Conservation (phyloP, 2,329 filamentous ascomycete species). For the Plenodomus tracheiphilus region DNA sequence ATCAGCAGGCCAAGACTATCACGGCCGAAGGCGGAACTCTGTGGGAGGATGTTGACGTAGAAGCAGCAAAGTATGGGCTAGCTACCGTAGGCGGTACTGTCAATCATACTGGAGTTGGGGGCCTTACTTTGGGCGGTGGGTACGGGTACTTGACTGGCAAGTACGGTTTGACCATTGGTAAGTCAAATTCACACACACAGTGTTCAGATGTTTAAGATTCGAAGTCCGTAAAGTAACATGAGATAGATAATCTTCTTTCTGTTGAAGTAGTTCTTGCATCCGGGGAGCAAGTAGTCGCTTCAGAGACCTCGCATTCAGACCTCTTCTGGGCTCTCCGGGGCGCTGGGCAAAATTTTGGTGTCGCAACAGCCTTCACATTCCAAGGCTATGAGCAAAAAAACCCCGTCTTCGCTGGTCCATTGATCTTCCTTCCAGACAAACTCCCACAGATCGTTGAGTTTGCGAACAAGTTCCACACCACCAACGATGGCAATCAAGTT, state of each 20-base stretch:
- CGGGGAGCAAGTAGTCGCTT: constrained; percentile 42
- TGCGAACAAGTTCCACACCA: constrained; percentile 33
- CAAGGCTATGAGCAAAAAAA: constrained; percentile 34
- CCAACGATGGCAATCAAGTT: constrained; percentile 34
- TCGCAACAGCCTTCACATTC: constrained; percentile 49
- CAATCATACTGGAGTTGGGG: constrained; percentile 65
- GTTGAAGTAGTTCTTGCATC: constrained; percentile 40
- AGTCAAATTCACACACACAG: background rate
- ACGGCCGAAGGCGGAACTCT: constrained; percentile 56
- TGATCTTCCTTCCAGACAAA: constrained; percentile 41
- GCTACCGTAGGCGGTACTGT: constrained; percentile 66
- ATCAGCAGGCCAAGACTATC: constrained; percentile 51
- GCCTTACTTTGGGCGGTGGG: constrained; percentile 58
- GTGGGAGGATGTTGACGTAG: constrained; percentile 60
- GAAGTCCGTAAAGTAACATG: background rate
- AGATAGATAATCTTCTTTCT: constrained; percentile 43
- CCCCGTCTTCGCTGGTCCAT: constrained; percentile 41
- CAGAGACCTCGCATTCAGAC: constrained; percentile 24
- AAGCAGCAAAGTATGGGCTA: constrained; percentile 54
- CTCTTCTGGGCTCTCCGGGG: constrained; percentile 49
- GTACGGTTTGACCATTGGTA: constrained; percentile 60
- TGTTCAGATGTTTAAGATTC: too few species aligned
- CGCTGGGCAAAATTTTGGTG: constrained; percentile 42
- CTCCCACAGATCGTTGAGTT: constrained; percentile 32
- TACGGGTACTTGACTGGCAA: constrained; percentile 60